Conservation (phyloP, 2,329 filamentous ascomycete genomes). For the Gnomoniopsis smithogilvyi region DNA sequence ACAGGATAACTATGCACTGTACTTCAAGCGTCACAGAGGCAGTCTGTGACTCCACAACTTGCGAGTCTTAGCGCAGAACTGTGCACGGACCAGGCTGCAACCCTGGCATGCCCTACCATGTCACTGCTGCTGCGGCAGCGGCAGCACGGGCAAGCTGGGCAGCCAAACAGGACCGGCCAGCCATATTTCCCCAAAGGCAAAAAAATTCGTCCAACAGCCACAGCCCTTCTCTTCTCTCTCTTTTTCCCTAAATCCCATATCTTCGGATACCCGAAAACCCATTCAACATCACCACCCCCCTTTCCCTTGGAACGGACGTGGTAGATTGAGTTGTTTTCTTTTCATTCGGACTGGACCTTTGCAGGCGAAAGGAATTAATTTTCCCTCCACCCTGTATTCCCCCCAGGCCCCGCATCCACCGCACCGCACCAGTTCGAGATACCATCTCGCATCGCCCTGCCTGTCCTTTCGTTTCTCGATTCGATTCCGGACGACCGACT, state of each 20-base stretch:
- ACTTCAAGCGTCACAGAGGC: too few relatives aligned
- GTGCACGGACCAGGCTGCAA: neutral
- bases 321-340: conserved; percentile 13
- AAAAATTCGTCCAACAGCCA: conserved; percentile 15
- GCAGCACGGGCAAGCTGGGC: too few relatives aligned
- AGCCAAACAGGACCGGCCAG: conserved; percentile 9
- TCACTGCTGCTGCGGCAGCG: conserved; percentile 10
- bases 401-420: conserved; percentile 2
- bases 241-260: conserved; percentile 5
- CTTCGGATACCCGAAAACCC: conserved; percentile 15
- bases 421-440: neutral
- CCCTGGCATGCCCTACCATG: conserved; percentile 5
- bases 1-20: too few relatives aligned
- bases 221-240: conserved; percentile 8
- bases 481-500: conserved; percentile 14
- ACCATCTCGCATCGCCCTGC: conserved; percentile 10
- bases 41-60: too few relatives aligned
- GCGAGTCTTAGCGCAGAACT: neutral
- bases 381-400: conserved; percentile 10
- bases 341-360: conserved; percentile 13
- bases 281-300: conserved; percentile 18
- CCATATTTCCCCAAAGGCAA: conserved; percentile 12
- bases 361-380: conserved; percentile 13
- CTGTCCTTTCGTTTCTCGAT: neutral
- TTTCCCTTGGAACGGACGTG: conserved; percentile 17